Conservation (phyloP, 2,329 filamentous ascomycete genomes). For the Talaromyces sp. region DNA sequence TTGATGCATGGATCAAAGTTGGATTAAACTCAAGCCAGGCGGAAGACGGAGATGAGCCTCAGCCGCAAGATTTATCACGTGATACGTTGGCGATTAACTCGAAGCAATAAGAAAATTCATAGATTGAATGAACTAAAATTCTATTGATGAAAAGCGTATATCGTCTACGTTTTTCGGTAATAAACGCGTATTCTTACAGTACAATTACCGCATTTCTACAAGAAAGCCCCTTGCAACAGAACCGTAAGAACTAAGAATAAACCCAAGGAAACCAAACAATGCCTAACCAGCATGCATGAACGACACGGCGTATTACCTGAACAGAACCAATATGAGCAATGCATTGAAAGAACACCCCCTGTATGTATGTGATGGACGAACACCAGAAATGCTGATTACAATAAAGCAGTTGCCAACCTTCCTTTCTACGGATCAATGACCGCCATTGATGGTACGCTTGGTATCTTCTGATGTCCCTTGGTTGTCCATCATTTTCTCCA, state of each 20-base stretch:
- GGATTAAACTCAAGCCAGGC: conserved; percentile 1
- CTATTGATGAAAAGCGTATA: not conserved
- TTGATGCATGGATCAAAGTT: not conserved
- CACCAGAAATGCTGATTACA: conserved; percentile 13
- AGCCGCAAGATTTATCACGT: not conserved
- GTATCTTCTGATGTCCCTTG: conserved; percentile 23
- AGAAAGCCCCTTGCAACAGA: not conserved
- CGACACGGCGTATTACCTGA: not conserved
- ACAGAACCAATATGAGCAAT: not conserved
- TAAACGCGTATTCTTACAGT: not conserved
- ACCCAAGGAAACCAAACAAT: conserved; percentile 5
- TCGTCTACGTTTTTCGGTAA: no score
- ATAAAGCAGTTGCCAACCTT: conserved; percentile 1
- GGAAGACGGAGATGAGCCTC: not conserved
- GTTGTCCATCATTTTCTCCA: conserved; percentile 73
- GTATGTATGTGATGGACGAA: conserved; percentile 8
- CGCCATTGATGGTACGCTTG: conserved; percentile 16
- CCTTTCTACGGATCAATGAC: conserved; percentile 6
- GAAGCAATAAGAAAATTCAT: not conserved
- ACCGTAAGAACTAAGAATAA: not conserved
- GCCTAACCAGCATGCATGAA: conserved; percentile 17
- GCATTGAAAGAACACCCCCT: conserved; percentile 7
- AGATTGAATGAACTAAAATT: not conserved
- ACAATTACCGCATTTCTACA: not conserved
- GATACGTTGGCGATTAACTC: not conserved